Conservation (phyloP, 2,329 filamentous ascomycete species). For the Sporothrix pallida region DNA sequence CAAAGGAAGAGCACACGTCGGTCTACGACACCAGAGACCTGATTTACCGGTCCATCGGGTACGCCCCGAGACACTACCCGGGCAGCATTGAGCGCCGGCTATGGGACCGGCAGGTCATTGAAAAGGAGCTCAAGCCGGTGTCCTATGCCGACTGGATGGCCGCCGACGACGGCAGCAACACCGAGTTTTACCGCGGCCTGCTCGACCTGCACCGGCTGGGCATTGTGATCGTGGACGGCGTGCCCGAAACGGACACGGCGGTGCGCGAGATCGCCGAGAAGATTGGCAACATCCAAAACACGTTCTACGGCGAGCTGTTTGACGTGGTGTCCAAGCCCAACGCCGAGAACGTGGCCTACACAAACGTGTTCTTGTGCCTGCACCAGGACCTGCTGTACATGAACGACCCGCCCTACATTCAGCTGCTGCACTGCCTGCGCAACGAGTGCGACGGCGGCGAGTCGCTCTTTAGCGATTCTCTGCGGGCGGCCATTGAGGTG, state of each 20-base stretch:
- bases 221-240: slow-evolving; percentile 75
- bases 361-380: slow-evolving; percentile 77
- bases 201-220: slow-evolving; percentile 69
- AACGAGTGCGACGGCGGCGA: slow-evolving; percentile 81
- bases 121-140: slow-evolving; percentile 55
- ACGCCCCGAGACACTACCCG: slow-evolving; percentile 47
- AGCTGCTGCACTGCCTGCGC: slow-evolving; percentile 86
- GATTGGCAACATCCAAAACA: slow-evolving; percentile 80
- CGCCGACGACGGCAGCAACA: slow-evolving; percentile 46
- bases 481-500: slow-evolving; percentile 59
- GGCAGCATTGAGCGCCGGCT: slow-evolving; percentile 41
- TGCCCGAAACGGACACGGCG: slow-evolving; percentile 70
- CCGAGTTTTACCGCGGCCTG: slow-evolving; percentile 65
- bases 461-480: slow-evolving; percentile 82
- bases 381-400: slow-evolving; percentile 96
- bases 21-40: slow-evolving; percentile 30
- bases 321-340: slow-evolving; percentile 82
- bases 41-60: slow-evolving; percentile 46
- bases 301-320: slow-evolving; percentile 91
- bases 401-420: slow-evolving; percentile 75
- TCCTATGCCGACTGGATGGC: slow-evolving; percentile 75
- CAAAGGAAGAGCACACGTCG: not conserved
- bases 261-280: slow-evolving; percentile 72
- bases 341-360: slow-evolving; percentile 93
- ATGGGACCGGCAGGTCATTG: slow-evolving; percentile 52